Base-by-base conservation (phyloP, 352 stramenopile species). In the Globisporangium alternatum region DNA sequence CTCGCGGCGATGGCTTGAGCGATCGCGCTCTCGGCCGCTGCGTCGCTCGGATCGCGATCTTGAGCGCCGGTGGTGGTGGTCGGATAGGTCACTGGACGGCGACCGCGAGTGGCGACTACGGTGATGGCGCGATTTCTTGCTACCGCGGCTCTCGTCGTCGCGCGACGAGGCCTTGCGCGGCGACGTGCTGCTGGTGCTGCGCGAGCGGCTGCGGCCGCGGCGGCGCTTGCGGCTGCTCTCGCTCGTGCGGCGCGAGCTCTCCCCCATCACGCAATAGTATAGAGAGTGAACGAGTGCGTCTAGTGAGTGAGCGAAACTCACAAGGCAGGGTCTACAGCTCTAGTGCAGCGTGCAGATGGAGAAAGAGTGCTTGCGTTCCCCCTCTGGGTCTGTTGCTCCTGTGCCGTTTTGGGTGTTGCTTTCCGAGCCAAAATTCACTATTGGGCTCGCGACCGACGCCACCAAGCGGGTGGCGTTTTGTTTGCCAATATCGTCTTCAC, bases 31-130 rank as follows among this genome's bases (percentile, higher is more conserved):
- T 25, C 60, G 55, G 55, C 44, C 12, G 13, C 58, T 19, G 43
- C 56, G 55, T 19, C 49, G 56, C 55, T 56, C 56, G 28, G 76
- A 86, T 15, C 76, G 72, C 57, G 74, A 86, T 56, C 77, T 63
- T 31, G 73, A 81, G 35, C 73, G 68, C 3, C 37, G 31, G 3
- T 35, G 30, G 8, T 56, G 56, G 52, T 47, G 71, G 7, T 72
- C 77, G 21, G 70, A 80, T 60, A 67, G 70, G 15, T 63, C 45
- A 19, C 41, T 49, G 5, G 52, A 52, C 9, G 9, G 45, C 9
- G 68, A 75, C 3, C 69, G 66, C 43, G 64, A 70, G n/a, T 59
- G 68, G 15, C 41, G 35, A 9, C 66, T 64, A 3, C 56, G 66
- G 41, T 66, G 69, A 22, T 61, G 67, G 19, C 62, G 70, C 19